These are phyloP conservation scores for Paralagenidium karlingii DNA, from an alignment of 352 stramenopile genomes.

Conservation along the genomic window DNA sequence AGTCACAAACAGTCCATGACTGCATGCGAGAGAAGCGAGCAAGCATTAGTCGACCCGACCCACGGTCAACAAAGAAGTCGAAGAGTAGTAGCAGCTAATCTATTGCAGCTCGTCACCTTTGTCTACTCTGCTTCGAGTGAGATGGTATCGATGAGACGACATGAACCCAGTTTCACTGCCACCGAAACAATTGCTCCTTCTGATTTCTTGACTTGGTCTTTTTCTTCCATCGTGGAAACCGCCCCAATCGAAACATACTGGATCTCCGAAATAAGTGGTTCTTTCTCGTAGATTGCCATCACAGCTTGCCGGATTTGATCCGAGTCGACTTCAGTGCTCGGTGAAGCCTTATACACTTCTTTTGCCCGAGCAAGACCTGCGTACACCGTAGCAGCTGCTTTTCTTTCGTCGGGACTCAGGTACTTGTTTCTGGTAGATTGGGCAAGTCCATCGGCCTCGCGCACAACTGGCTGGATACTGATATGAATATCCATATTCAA, in stretches of 20 bases:
- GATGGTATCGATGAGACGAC: conserved; percentile 98
- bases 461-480: conserved; percentile 83
- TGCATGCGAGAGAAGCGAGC: no score
- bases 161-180: conserved; percentile 90
- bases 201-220: conserved; percentile 50
- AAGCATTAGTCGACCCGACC: no score
- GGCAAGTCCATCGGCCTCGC: conserved; percentile 93
- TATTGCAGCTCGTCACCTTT: no score
- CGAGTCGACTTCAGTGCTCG: conserved; percentile 11
- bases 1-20: no score
- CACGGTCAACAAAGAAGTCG: no score
- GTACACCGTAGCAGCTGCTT: conserved; percentile 83
- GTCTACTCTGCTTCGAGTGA: conserved; percentile 17
- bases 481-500: conserved; percentile 93
- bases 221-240: conserved; percentile 90
- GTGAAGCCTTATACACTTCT: conserved; percentile 20
- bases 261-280: conserved; percentile 88
- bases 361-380: conserved; percentile 43
- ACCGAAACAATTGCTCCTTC: conserved; percentile 89
- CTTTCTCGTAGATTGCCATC: conserved; percentile 36
- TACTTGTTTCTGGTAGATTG: conserved; percentile 98
- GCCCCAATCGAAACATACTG: conserved; percentile 95
- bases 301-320: conserved; percentile 25
- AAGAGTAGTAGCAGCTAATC: no score
- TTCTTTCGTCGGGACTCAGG: conserved; percentile 81